Evolutionary conservation across 192 early-diverging fungal genomes (phyloP).

Genomic region (Podila clonocystis): DNA sequence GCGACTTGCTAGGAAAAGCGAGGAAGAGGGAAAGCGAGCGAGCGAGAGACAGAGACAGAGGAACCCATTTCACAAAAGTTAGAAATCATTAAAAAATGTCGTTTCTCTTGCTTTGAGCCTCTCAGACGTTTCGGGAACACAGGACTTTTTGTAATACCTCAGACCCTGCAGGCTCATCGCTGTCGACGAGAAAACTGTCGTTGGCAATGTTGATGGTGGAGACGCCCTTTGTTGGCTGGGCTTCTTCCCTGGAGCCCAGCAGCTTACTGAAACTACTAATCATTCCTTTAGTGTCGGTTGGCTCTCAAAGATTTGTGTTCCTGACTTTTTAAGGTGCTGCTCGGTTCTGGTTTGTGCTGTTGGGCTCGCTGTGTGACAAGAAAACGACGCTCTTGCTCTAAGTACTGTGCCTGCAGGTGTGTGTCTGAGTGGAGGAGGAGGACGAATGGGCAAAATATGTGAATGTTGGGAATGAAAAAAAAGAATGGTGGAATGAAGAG

Average conservation of each 20-base stretch:
- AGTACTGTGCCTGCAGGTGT: too few species aligned
- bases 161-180: not conserved
- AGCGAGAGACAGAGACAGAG: too few species aligned
- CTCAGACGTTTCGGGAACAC: too few species aligned
- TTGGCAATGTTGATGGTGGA: not conserved
- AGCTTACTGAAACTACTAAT: not conserved
- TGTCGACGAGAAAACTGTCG: not conserved
- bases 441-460: not conserved
- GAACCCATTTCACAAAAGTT: too few species aligned
- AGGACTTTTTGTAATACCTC: not conserved
- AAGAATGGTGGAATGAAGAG: not conserved
- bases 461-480: constrained; percentile 1
- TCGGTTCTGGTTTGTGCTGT: too few species aligned
- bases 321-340: too few species aligned
- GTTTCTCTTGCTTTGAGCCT: not conserved
- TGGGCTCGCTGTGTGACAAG: too few species aligned
- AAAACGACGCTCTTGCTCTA: too few species aligned
- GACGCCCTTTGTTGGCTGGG: not conserved
- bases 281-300: not conserved
- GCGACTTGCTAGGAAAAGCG: constrained; percentile 4
- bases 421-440: too few species aligned
- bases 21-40: not conserved
- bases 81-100: too few species aligned
- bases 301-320: too few species aligned
- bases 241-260: not conserved